Evolutionary conservation across 371 early-diverging fungal genomes (phyloP).

Genomic region (Mucor irregularis): DNA sequence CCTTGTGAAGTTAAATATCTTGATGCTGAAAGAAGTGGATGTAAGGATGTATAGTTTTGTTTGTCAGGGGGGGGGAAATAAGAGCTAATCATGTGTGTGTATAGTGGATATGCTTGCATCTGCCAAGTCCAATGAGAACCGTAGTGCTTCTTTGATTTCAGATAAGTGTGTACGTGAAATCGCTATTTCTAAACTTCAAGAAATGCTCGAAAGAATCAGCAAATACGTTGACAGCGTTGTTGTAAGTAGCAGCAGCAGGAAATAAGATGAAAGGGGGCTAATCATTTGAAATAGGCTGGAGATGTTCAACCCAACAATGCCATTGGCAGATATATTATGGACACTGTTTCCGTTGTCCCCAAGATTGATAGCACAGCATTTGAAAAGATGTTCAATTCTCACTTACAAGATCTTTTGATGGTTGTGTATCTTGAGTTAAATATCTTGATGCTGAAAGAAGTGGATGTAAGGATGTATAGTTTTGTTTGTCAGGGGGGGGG

Average conservation of each 20-base stretch:
- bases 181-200: conserved; percentile 74
- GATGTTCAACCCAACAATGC: conserved; percentile 71
- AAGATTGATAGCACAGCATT: conserved; percentile 84
- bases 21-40: conserved; percentile 85
- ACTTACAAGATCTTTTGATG: conserved; percentile 92
- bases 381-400: conserved; percentile 90
- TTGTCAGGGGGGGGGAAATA: neutral
- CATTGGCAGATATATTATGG: conserved; percentile 92
- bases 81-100: neutral
- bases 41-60: conserved; percentile 53
- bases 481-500: neutral
- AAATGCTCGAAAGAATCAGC: conserved; percentile 85
- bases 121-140: conserved; percentile 61
- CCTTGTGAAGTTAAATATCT: conserved; percentile 87
- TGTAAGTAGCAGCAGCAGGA: conserved; percentile 62
- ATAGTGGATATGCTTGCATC: conserved; percentile 78
- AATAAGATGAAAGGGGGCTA: neutral
- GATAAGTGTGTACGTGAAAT: conserved; percentile 91
- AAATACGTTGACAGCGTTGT: conserved; percentile 83
- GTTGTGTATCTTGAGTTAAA: conserved; percentile 89
- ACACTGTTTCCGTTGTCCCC: conserved; percentile 89
- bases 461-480: conserved; percentile 68
- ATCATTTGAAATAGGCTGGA: conserved; percentile 45
- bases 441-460: conserved; percentile 86
- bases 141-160: conserved; percentile 65